Base-by-base conservation (phyloP, 2,329 filamentous ascomycete genomes). In the Scytalidium sp. region DNA sequence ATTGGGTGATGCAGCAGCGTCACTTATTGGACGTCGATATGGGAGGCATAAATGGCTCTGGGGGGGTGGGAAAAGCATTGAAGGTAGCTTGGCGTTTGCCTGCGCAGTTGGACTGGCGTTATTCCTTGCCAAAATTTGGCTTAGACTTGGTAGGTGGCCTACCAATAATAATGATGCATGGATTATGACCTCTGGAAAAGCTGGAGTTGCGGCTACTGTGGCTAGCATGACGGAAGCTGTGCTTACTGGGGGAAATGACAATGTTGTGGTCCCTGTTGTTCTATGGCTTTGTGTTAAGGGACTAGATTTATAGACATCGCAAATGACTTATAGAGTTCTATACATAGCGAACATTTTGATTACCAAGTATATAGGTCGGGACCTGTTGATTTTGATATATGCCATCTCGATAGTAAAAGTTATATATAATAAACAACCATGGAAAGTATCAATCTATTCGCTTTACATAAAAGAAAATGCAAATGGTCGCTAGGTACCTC, bases 241-340 rank as follows among this genome's bases (percentile, higher is more conserved):
- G 43, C 73, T 99, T 56, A 97, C 94, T 13, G 94, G 94, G 2
- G 94, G 93, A 23, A 99, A 99, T 69, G 94, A 99, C 75, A 99
- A 99, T 75, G 94, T 99, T 17, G 86, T 97, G 56, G 93, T 97
- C 56, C 94, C 94, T 3, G 83, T 99, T 50, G 84, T 96, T 45
- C 71, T 99, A 53, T 99, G 94, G 94, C 80, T 92, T 52, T 84
- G 96, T 61, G 91, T 96, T 36, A 88, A 93, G 69, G 90, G 89
- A n/a, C 57, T 67, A 60, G 59, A 60, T 47, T 61, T 65, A 49
- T 66, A 63, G 56, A 60, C 13, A 15, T 36, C 32, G 4, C 13
- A 15, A 36, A 36, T n/a, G 32, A 4, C 4, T 36, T 36, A 36
- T 8, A 36, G 32, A 36, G 5, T 9, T 36, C 4, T 36, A 9